A percentile compares a stretch with the other conserved stretches of the same genome.
Evolutionary conservation across 73 alveolate genomes (phyloP).

Genomic region (Paramecium biaurelia): DNA sequence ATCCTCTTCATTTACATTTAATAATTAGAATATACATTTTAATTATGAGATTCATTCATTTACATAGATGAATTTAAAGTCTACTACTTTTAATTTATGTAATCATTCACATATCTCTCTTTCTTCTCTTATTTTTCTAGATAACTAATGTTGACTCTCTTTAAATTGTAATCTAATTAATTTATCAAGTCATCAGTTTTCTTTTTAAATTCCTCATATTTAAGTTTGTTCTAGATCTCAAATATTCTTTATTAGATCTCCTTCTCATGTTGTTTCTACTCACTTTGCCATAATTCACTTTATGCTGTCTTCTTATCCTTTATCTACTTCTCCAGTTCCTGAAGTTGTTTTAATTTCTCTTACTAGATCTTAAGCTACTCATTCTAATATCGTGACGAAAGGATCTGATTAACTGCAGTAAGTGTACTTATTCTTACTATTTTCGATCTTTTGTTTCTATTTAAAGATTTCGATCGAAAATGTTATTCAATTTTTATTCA

Average conservation of each 20-base stretch:
- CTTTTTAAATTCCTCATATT: not conserved
- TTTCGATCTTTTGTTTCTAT: not conserved
- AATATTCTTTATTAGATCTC: not conserved
- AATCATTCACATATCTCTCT: not conserved
- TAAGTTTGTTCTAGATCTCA: not conserved
- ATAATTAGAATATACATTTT: not conserved
- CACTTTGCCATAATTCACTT: not conserved
- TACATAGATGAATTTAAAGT: not conserved
- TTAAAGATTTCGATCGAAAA: not conserved
- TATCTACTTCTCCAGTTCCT: not conserved
- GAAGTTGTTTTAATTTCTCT: not conserved
- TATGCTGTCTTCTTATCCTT: not conserved
- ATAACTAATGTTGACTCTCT: not conserved
- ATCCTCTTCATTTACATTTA: not conserved
- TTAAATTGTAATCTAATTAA: not conserved
- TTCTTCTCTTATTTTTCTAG: not conserved
- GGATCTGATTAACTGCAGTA: not conserved
- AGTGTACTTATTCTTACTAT: not conserved
- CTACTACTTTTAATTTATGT: not conserved
- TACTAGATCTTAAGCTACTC: not conserved
- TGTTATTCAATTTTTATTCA: not conserved
- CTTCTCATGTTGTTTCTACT: not conserved
- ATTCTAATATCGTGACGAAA: not conserved
- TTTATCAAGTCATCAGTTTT: not conserved
- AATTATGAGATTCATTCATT: not conserved